Percentiles rank a stretch among this genome's conserved stretches.
These are phyloP conservation scores for Colletotrichum noveboracense DNA, from an alignment of 2,329 filamentous ascomycete genomes.

Conservation along the genomic window DNA sequence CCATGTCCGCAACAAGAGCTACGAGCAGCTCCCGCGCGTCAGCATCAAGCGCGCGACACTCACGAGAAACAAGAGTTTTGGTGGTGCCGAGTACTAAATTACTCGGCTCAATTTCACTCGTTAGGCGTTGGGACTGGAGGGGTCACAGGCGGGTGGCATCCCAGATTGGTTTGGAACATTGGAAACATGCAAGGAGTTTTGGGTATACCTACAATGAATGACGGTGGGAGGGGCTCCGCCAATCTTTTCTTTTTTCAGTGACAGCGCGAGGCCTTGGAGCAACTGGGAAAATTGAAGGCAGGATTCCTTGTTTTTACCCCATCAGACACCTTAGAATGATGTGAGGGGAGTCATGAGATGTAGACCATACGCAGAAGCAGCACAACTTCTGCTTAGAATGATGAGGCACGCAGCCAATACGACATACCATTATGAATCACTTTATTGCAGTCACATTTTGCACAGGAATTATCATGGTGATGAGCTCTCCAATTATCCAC, in stretches of 20 bases:
- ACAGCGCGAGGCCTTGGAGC: background rate
- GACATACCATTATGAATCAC: background rate
- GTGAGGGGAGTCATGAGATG: background rate
- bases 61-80: conserved; percentile 55
- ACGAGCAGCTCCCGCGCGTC: conserved; percentile 44
- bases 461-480: background rate
- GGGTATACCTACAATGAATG: background rate
- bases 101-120: background rate
- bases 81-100: conserved; percentile 50
- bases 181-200: conserved; percentile 10
- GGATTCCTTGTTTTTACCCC: background rate
- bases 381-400: conserved; percentile 15
- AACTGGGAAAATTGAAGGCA: background rate
- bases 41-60: conserved; percentile 51
- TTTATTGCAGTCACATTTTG: background rate
- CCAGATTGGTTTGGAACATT: background rate
- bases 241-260: background rate
- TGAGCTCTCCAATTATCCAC: background rate
- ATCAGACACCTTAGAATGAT: conserved; percentile 4
- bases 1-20: conserved; percentile 43
- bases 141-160: background rate
- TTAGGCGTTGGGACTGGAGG: conserved; percentile 2
- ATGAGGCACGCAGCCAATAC: conserved; percentile 7
- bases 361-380: conserved; percentile 11
- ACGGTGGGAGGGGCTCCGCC: background rate